A percentile compares a stretch with the other conserved stretches of the same genome.
Evolutionary conservation across 768 basidiomycete genomes (phyloP).

Genomic region (Suillus variegatus): DNA sequence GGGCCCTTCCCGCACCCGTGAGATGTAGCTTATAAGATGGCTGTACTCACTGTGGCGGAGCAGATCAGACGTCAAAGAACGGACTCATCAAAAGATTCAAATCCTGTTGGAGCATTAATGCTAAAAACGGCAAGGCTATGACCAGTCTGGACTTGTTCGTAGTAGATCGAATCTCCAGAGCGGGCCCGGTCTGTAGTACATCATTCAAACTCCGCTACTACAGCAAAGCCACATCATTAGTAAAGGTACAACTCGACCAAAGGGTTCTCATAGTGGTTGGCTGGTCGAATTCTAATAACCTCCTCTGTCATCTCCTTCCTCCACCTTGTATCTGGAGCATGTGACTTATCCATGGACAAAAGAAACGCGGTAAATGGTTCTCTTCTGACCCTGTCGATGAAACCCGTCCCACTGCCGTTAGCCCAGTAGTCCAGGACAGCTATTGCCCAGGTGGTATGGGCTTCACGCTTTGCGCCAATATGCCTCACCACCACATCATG

Average conservation of each 20-base stretch:
- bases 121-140: no score
- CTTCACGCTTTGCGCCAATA: background rate
- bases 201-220: background rate
- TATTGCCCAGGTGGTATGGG: conserved; percentile 2
- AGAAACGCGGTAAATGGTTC: conserved; percentile 8
- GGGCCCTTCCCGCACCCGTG: background rate
- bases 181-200: no score
- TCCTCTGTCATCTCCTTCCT: conserved; percentile 7
- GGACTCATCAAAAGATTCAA: conserved; percentile 2
- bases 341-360: background rate
- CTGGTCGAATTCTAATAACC: background rate
- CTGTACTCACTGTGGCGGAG: background rate
- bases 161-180: no score
- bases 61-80: background rate
- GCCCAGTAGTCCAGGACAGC: conserved; percentile 11
- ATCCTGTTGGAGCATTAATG: no score
- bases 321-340: conserved; percentile 4
- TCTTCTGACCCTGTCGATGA: background rate
- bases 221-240: background rate
- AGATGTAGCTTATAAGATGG: background rate
- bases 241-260: background rate
- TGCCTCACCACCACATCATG: background rate
- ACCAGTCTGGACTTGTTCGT: no score
- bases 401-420: background rate
- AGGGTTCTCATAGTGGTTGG: background rate